Evolutionary conservation across 78 protist genomes (phyloP), one percentile per base, ranked within the genome.

Genomic region (Dictyostelium intermedium): DNA sequence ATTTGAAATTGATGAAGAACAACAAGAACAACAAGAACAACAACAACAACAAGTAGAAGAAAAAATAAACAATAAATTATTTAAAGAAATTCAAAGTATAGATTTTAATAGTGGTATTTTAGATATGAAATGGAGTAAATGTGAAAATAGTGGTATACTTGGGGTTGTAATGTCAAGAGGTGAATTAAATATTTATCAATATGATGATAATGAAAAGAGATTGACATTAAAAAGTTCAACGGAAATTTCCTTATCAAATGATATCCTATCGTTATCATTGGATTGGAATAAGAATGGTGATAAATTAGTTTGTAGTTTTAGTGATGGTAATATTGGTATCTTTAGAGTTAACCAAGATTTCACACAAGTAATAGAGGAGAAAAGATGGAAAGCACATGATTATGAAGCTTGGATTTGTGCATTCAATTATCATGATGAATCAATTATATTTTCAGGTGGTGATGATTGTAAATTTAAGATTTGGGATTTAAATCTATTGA

Each of bases 351-450:
- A 18, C 1, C 25, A 39, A 7, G 27, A 8, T 8, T 13, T 8
- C 23, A 0, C 11, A 45, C 0, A 53, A 13, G 77, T 70, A 0
- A 25, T 23, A 8, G 39, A 16, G 34, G 25, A 34, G 8, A 30
- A 30, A 72, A 23, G 76, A 13, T 96, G 96, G 96, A 91, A 74
- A 23, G 97, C 96, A 18, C 96, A 93, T 37, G 97, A 87, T 13
- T 96, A 74, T 56, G 97, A 96, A 72, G 92, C 95, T 5, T 96
- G 97, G 97, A 96, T 96, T 2, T 79, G 84, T 37, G 97, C 97
- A 14, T 96, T 76, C 47, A 45, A 96, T 50, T 87, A 87, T 66
- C 96, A 92, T 20, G 20, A 96, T 10, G 63, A 41, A 25, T 32
- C 43, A 1, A 23, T 82, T 0, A 13, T 96, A n/a, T 93, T 85